Conservation (phyloP, 2,329 filamentous ascomycete genomes). For the Penicillium hesseltinei region DNA sequence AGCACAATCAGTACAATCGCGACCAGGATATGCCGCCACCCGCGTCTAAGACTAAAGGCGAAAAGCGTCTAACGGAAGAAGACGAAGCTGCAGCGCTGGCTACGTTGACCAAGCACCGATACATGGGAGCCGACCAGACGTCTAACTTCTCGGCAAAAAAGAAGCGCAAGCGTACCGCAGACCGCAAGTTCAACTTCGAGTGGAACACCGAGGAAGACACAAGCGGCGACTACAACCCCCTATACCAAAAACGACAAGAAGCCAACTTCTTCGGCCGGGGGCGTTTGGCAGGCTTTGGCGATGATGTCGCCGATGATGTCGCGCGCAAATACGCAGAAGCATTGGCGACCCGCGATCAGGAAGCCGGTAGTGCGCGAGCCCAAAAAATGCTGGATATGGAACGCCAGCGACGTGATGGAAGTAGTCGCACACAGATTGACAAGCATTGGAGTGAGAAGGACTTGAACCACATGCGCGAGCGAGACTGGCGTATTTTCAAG, state of each 20-base stretch:
- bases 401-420: slow-evolving; percentile 69
- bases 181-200: slow-evolving; percentile 98
- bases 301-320: slow-evolving; percentile 54
- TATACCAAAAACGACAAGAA: slow-evolving; percentile 68
- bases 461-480: slow-evolving; percentile 88
- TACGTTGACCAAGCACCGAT: slow-evolving; percentile 72
- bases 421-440: slow-evolving; percentile 70
- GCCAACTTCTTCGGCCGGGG: slow-evolving; percentile 69
- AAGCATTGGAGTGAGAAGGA: slow-evolving; percentile 96
- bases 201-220: slow-evolving; percentile 97
- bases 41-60: slow-evolving; percentile 43
- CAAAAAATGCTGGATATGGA: slow-evolving; percentile 83
- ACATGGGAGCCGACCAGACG: slow-evolving; percentile 88
- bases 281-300: slow-evolving; percentile 64
- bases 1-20: slow-evolving; percentile 9
- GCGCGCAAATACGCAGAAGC: slow-evolving; percentile 62
- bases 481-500: slow-evolving; percentile 99
- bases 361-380: slow-evolving; percentile 73
- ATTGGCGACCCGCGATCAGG: slow-evolving; percentile 70
- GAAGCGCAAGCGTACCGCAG: slow-evolving; percentile 87
- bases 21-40: slow-evolving; percentile 52
- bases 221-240: slow-evolving; percentile 74
- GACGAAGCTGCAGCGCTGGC: slow-evolving; percentile 67
- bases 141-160: slow-evolving; percentile 93
- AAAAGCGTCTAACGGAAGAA: slow-evolving; percentile 49